Evolutionary conservation across 1,139 yeast species (phyloP).

Genomic region (Lodderomyces parapsilosis): DNA sequence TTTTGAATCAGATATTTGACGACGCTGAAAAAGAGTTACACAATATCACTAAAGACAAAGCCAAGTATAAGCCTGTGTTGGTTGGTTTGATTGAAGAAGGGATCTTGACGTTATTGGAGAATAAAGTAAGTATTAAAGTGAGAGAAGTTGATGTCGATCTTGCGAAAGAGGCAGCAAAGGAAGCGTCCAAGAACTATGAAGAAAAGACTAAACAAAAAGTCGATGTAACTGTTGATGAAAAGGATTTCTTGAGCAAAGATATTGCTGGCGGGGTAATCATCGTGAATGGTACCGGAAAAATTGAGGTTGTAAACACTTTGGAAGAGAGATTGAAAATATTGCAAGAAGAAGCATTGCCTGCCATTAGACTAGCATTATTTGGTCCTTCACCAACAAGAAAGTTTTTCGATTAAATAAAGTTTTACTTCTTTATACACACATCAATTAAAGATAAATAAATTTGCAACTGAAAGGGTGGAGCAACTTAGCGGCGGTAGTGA

Average conservation of each 20-base stretch:
- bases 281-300: slow-evolving; percentile 70
- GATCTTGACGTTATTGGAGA: slow-evolving; percentile 71
- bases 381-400: slow-evolving; percentile 87
- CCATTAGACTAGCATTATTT: slow-evolving; percentile 84
- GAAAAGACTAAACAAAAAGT: slow-evolving; percentile 54
- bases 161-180: slow-evolving; percentile 62
- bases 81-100: slow-evolving; percentile 85
- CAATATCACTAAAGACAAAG: slow-evolving; percentile 44
- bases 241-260: slow-evolving; percentile 55
- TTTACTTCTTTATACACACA: slow-evolving; percentile 4
- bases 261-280: slow-evolving; percentile 85
- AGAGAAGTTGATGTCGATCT: slow-evolving; percentile 66
- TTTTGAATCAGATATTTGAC: slow-evolving; percentile 71
- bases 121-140: slow-evolving; percentile 60
- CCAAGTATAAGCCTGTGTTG: slow-evolving; percentile 67
- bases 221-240: slow-evolving; percentile 53
- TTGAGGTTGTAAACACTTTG: slow-evolving; percentile 87
- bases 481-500: too few relatives aligned
- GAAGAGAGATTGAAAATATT: slow-evolving; percentile 88
- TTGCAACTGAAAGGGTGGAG: too few relatives aligned
- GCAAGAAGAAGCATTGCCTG: slow-evolving; percentile 86
- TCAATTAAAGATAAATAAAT: background rate
- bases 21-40: slow-evolving; percentile 65
- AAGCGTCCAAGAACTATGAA: slow-evolving; percentile 64
- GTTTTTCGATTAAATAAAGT: slow-evolving; percentile 64